Conservation (phyloP, 73 alveolate genomes). For the Paramecium tetraurelia region DNA sequence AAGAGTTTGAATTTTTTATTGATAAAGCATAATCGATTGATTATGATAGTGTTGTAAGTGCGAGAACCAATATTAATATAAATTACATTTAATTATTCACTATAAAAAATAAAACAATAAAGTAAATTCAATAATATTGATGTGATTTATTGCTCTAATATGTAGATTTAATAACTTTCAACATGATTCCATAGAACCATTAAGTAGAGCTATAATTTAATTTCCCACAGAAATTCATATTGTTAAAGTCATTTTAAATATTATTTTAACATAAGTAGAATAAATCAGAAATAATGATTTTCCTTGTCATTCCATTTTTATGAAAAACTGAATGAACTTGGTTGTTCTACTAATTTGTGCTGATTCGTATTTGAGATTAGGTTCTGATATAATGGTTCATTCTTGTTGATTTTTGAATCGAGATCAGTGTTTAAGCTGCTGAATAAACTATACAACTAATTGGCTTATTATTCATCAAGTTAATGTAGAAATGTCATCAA, state of each 20-base stretch:
- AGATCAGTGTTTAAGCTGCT: neutral
- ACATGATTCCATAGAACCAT: no score
- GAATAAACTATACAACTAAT: neutral
- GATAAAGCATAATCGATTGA: neutral
- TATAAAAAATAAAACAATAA: neutral
- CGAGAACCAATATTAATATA: neutral
- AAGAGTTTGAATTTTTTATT: neutral
- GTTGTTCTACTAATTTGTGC: neutral
- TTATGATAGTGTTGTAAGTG: neutral
- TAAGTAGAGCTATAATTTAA: neutral
- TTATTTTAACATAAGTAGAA: neutral
- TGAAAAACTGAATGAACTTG: constrained; percentile 25
- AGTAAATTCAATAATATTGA: neutral
- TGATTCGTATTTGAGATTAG: neutral
- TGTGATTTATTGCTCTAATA: neutral
- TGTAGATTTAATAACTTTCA: neutral
- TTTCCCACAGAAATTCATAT: neutral
- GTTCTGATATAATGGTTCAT: neutral
- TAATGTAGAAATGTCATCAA: constrained; percentile 3
- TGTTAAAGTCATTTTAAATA: no score
- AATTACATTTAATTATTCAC: neutral
- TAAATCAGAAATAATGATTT: neutral
- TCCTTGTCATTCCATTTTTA: neutral
- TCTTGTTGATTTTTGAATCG: neutral
- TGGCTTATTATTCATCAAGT: constrained; percentile 34